Conservation (phyloP, 495 filamentous ascomycete genomes). For the Penicillium dipodomyicola region DNA sequence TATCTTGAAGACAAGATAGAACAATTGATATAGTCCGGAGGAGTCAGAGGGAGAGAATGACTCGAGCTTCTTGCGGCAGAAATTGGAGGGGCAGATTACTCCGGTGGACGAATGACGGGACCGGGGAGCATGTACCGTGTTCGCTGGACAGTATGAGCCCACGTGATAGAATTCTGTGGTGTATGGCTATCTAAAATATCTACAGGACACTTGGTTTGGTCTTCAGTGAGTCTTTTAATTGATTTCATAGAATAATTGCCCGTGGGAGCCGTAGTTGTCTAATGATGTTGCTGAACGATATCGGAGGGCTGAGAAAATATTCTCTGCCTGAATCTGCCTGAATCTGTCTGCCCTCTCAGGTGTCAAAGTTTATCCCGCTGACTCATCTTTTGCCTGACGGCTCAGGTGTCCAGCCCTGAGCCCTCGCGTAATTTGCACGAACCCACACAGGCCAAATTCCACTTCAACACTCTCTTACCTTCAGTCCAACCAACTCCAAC, state of each 20-base stretch:
- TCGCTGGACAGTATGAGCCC: constrained; percentile 1
- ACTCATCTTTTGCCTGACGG: constrained; percentile 26
- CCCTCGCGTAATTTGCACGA: constrained; percentile 41
- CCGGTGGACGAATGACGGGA: constrained; percentile 14
- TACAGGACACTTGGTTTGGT: background rate
- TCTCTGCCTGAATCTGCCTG: constrained; percentile 7
- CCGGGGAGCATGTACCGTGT: constrained; percentile 4
- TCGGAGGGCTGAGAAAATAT: constrained; percentile 3
- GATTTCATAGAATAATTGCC: background rate
- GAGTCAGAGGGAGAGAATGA: constrained; percentile 12
- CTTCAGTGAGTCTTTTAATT: background rate
- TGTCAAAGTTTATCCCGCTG: constrained; percentile 14
- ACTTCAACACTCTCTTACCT: constrained; percentile 34
- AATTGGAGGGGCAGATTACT: constrained; percentile 30
- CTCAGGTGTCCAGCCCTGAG: constrained; percentile 41
- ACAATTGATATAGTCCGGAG: constrained; percentile 1
- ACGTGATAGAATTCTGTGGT: constrained; percentile 14
- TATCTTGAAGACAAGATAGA: constrained; percentile 4
- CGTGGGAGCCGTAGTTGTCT: background rate
- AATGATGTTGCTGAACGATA: background rate
- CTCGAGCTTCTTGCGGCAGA: constrained; percentile 27
- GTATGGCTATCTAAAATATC: background rate
- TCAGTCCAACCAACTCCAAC: constrained; percentile 35
- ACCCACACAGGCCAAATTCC: constrained; percentile 40
- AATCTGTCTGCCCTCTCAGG: constrained; percentile 15